Conservation (phyloP, 164 flowering plant genomes). For the Sedum album region DNA sequence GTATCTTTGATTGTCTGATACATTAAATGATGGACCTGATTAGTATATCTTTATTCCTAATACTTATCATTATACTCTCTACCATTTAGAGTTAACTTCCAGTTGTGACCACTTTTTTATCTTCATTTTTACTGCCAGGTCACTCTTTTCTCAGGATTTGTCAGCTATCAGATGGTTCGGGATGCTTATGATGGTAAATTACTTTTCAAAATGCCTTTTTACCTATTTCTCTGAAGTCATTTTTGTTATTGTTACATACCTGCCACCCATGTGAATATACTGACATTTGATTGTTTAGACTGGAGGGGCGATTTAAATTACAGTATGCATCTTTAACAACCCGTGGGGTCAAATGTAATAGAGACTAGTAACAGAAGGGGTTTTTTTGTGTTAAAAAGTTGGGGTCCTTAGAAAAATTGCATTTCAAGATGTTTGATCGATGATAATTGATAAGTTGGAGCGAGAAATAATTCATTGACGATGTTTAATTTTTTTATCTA, state of each 20-base stretch:
- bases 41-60: neutral
- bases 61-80: neutral
- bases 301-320: neutral
- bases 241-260: neutral
- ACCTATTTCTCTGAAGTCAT: neutral
- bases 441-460: neutral
- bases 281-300: neutral
- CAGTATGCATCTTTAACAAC: neutral
- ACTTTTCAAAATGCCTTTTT: neutral
- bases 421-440: neutral
- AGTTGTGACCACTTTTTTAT: slow-evolving; percentile 12
- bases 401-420: neutral
- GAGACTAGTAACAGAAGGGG: neutral
- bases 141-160: slow-evolving; percentile 98
- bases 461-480: neutral
- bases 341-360: neutral
- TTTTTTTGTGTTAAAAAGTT: neutral
- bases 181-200: slow-evolving; percentile 90
- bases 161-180: slow-evolving; percentile 96
- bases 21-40: neutral
- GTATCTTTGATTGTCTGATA: neutral
- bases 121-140: slow-evolving; percentile 42
- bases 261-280: neutral
- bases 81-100: neutral
- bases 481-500: neutral